phyloP scores from a whole-genome alignment of 768 basidiomycete genomes.

The Suillus americanus region DNA sequence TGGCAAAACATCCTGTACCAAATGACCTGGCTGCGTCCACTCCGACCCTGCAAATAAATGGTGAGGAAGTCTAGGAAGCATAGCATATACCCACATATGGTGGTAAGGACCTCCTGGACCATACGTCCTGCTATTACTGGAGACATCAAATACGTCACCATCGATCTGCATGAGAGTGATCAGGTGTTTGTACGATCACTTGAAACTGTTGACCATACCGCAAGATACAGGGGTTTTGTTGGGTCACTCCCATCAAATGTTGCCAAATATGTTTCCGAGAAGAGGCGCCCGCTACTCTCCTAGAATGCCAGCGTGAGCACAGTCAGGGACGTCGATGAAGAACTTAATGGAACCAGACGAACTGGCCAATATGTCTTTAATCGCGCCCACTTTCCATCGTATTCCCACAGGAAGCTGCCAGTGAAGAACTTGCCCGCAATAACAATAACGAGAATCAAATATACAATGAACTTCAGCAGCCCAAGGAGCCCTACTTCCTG shows the following conservation, averaged over 20 bases:
- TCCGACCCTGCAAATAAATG: constrained; percentile 58
- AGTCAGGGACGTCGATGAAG: neutral
- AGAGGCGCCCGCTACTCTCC: constrained; percentile 62
- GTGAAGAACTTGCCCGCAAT: constrained; percentile 83
- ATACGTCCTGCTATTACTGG: constrained; percentile 71
- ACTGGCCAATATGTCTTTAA: constrained; percentile 68
- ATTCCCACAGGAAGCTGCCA: constrained; percentile 86
- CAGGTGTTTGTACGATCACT: constrained; percentile 1
- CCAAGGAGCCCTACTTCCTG: constrained; percentile 64
- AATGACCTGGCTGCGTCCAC: constrained; percentile 90
- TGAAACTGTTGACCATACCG: constrained; percentile 46
- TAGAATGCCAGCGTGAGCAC: constrained; percentile 11
- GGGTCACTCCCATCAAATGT: constrained; percentile 70
- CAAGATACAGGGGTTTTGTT: constrained; percentile 76
- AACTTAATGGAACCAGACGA: constrained; percentile 18
- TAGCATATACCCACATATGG: constrained; percentile 49
- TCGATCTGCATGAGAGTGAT: constrained; percentile 60
- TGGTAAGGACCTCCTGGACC: constrained; percentile 88
- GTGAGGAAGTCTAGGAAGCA: constrained; percentile 12
- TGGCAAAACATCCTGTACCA: constrained; percentile 90
- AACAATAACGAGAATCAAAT: constrained; percentile 48
- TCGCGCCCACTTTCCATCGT: constrained; percentile 61
- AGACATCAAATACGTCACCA: constrained; percentile 91
- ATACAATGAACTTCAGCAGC: constrained; percentile 68
- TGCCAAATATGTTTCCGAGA: constrained; percentile 70